phyloP scores from a whole-genome alignment of 73 alveolate genomes.

The Stentor coeruleus region DNA sequence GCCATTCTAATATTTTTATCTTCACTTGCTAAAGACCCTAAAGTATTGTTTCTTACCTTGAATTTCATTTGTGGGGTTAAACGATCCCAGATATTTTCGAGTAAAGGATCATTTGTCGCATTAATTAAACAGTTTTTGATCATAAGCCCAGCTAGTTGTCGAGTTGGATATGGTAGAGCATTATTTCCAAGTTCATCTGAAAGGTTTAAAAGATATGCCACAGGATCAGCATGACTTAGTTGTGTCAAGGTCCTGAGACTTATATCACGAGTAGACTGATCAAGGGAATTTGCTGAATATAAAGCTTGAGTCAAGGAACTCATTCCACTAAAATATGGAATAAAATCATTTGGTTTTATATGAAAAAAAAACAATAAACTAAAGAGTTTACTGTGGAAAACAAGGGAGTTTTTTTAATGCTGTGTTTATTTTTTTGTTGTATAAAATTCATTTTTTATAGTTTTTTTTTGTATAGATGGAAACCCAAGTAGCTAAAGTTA shows the following conservation, averaged over 20 bases:
- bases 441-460: no score
- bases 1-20: neutral
- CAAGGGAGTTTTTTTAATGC: no score
- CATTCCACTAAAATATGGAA: no score
- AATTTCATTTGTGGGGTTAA: neutral
- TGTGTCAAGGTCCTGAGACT: no score
- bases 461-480: no score
- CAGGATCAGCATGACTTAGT: neutral
- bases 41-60: neutral
- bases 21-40: slow-evolving; percentile 24
- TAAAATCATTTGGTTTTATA: no score
- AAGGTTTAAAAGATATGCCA: neutral
- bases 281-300: no score
- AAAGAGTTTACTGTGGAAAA: no score
- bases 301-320: no score
- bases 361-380: no score
- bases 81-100: slow-evolving; percentile 2
- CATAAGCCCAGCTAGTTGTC: slow-evolving; percentile 9
- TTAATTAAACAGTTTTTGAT: neutral
- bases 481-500: neutral
- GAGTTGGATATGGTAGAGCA: neutral
- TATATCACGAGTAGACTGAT: no score
- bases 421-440: no score
- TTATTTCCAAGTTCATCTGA: neutral
- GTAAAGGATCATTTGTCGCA: neutral